Evolutionary conservation across 2,329 filamentous ascomycete genomes (phyloP).

Genomic region (Calycina herbarum): DNA sequence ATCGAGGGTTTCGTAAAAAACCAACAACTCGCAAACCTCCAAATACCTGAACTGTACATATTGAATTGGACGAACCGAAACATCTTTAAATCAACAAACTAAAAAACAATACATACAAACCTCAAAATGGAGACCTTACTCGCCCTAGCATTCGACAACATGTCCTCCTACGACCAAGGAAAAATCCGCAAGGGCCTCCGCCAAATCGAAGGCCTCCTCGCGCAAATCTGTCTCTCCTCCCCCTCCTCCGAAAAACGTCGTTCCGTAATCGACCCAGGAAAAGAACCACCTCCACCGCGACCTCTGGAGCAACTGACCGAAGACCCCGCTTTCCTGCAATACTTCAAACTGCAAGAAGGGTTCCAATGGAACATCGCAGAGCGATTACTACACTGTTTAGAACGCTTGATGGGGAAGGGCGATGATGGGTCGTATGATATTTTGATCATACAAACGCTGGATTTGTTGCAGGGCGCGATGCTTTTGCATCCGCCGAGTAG

Average conservation of each 20-base stretch:
- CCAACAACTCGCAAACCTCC: too few relatives aligned
- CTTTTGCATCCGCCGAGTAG: slow-evolving; percentile 89
- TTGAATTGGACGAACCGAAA: not conserved
- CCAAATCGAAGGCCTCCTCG: slow-evolving; percentile 90
- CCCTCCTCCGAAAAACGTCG: slow-evolving; percentile 30
- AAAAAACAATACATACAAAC: slow-evolving; percentile 21
- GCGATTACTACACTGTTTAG: slow-evolving; percentile 80
- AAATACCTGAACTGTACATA: not conserved
- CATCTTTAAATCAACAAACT: slow-evolving; percentile 8
- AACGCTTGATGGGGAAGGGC: slow-evolving; percentile 80
- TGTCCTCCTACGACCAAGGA: slow-evolving; percentile 52
- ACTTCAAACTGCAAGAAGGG: slow-evolving; percentile 93
- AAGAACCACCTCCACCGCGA: slow-evolving; percentile 49
- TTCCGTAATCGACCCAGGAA: slow-evolving; percentile 40
- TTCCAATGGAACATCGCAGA: slow-evolving; percentile 98
- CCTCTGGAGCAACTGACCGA: slow-evolving; percentile 68
- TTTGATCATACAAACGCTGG: slow-evolving; percentile 82
- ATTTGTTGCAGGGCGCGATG: slow-evolving; percentile 84
- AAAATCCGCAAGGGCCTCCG: slow-evolving; percentile 93
- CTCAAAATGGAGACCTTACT: slow-evolving; percentile 86
- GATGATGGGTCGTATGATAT: slow-evolving; percentile 82
- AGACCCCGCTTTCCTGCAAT: slow-evolving; percentile 90
- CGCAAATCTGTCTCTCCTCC: slow-evolving; percentile 81
- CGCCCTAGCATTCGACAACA: slow-evolving; percentile 92
- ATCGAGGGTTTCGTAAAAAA: too few relatives aligned